Base-by-base conservation (phyloP, 148 eudicot genomes). In the Rhododendron molle region DNA sequence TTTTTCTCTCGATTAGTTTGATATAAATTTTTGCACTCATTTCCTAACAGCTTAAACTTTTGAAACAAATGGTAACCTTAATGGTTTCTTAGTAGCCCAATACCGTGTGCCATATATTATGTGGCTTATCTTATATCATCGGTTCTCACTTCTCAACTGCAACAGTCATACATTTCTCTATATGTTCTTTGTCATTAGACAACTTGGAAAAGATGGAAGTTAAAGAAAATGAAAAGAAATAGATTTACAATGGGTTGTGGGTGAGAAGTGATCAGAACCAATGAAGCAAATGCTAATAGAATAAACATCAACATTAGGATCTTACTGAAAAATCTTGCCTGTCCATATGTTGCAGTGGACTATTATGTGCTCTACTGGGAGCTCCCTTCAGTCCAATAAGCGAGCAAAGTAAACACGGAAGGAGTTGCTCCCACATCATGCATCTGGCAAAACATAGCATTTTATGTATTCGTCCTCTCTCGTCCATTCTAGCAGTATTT, bases 361-460 rank as follows among this genome's bases (percentile, higher is more conserved):
- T 20, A n/a, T 12, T 26, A 12, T 78, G 81, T 26, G 30, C 34
- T n/a, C 8, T 0, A 78, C 11, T 8, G 93, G 94, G 95, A 94
- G 94, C 95, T 94, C 96, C 95, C 95, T 94, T 94, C 96, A 93
- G 91, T 93, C 93, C 96, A 93, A 92, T 92, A 32, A 78, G 92
- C 26, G 92, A 91, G 91, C 85, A 30, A 90, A 94, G 93, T 58
- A 85, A 28, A 67, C 43, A 38, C 90, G 87, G 86, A 87, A 87
- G 90, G 88, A 91, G 94, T 91, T 91, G 96, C 95, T 94, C 94
- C 93, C 95, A 89, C 74, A 36, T 72, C 95, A 94, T 94, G 95
- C 95, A 91, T 32, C 72, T 83, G 94, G 91, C 83, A 76, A 87
- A 87, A 85, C 92, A 90, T 86, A 84, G 85, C 74, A 77, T 82